Evolutionary conservation across 2,329 filamentous ascomycete species (phyloP).

Genomic region (Cladophialophora chaetospira): DNA sequence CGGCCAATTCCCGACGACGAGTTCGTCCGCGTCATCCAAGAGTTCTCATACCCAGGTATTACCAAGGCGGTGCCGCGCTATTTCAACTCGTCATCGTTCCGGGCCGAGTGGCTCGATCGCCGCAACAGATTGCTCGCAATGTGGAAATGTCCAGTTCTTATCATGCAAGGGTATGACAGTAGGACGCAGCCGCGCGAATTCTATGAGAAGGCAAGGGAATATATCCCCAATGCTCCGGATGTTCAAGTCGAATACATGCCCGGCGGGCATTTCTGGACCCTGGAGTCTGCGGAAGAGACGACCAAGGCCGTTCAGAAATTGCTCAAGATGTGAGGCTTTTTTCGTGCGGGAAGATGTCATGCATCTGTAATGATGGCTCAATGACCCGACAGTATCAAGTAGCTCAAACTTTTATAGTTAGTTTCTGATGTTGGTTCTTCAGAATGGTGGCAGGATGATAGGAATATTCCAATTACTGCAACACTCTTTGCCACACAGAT

Average conservation of each 20-base stretch:
- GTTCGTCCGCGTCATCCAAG: constrained; percentile 11
- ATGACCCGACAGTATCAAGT: no score
- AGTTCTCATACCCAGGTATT: constrained; percentile 11
- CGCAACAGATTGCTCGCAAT: constrained; percentile 1
- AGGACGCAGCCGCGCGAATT: constrained; percentile 15
- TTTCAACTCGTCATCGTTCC: constrained; percentile 21
- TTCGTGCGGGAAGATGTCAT: no score
- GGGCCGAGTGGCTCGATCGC: constrained; percentile 17
- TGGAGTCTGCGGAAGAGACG: constrained; percentile 10
- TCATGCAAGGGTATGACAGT: constrained; percentile 15
- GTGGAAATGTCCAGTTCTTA: constrained; percentile 19
- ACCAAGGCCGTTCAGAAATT: constrained; percentile 4
- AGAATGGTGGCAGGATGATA: no score
- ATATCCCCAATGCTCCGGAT: constrained; percentile 9
- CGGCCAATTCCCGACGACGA: neutral
- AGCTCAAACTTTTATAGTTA: no score
- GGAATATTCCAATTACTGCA: no score
- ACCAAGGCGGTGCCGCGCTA: constrained; percentile 12
- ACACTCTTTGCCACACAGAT: no score
- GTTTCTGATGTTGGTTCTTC: no score
- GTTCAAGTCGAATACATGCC: constrained; percentile 7
- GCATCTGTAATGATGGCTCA: no score
- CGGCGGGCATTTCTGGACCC: constrained; percentile 13
- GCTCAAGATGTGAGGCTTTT: no score
- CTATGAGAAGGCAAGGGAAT: constrained; percentile 1